Base-by-base conservation (phyloP, 1,139 yeast genomes). In the Yamadazyma taylorii region DNA sequence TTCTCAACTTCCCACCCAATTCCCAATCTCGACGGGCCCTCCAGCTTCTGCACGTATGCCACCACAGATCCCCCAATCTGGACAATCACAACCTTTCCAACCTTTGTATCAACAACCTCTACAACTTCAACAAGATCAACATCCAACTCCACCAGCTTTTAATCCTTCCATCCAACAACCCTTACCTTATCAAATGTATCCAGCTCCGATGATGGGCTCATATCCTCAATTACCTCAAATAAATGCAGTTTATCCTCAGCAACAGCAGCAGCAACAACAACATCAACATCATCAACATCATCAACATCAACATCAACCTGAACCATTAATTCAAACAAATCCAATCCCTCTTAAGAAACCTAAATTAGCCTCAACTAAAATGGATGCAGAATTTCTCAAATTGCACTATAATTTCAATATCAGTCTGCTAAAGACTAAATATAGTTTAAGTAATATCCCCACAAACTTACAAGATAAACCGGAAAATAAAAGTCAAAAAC, bases 381-480 rank as follows among this genome's bases (percentile, higher is more conserved):
- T 35, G 4, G 35, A 31, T 17, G 31, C 38, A 4, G 24, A 24
- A 8, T 35, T 15, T 14, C 32, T 35, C 19, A 25, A 31, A 16
- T 3, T 17, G 11, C 12, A 24, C 4, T 31, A 26, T 12, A 30
- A 30, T 8, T 35, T 35, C 17, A 27, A 24, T 17, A 10, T 35
- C 8, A 24, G 33, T 23, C 8, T 14, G 5, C 5, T 17, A 5
- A 15, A 13, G 9, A 5, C 19, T 6, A 14, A 22, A 10, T 31
- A 23, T 15, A 23, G 25, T n/a, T 16, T 15, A 11, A 4, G 13
- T 10, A 6, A 9, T 3, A 31, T 31, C 21, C 33, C 33, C 21
- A 31, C 27, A 7, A 22, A 23, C 21, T n/a, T 16, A 25, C n/a
- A 16, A 27, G 4, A 16, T 14, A 8, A 12, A 10, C 21, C 21